phyloP scores from a whole-genome alignment of 441 rosid genomes.

The Brassica balearica region DNA sequence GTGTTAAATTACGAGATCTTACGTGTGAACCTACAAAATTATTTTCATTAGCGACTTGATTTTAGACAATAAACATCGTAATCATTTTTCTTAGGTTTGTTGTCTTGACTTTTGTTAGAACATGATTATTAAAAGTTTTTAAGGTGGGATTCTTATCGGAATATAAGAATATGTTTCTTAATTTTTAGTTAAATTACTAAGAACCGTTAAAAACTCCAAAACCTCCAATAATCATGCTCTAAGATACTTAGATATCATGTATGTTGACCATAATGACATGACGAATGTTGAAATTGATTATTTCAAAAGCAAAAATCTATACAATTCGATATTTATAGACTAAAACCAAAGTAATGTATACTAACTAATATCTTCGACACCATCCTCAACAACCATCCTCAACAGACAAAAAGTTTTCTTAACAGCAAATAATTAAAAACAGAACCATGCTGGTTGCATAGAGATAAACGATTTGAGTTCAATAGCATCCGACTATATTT shows the following conservation, averaged over 20 bases:
- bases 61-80: constrained; percentile 2
- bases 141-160: too few species aligned
- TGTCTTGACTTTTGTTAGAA: not conserved
- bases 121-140: too few species aligned
- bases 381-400: not conserved
- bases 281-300: too few species aligned
- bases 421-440: not conserved
- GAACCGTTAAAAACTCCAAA: too few species aligned
- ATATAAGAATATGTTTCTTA: too few species aligned
- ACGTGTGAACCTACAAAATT: constrained; percentile 5
- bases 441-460: too few species aligned
- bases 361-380: not conserved
- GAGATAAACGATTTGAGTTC: too few species aligned
- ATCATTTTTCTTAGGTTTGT: constrained; percentile 15
- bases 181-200: too few species aligned
- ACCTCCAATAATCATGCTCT: too few species aligned
- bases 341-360: not conserved
- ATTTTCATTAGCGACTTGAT: constrained; percentile 13
- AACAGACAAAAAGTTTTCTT: not conserved
- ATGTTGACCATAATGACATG: too few species aligned
- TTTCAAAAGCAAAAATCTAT: not conserved
- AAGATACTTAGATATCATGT: too few species aligned
- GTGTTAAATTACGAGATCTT: constrained; percentile 26
- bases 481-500: too few species aligned
- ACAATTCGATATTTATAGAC: not conserved